Evolutionary conservation across 164 flowering plant species (phyloP).

Genomic region (Protea cynaroides): DNA sequence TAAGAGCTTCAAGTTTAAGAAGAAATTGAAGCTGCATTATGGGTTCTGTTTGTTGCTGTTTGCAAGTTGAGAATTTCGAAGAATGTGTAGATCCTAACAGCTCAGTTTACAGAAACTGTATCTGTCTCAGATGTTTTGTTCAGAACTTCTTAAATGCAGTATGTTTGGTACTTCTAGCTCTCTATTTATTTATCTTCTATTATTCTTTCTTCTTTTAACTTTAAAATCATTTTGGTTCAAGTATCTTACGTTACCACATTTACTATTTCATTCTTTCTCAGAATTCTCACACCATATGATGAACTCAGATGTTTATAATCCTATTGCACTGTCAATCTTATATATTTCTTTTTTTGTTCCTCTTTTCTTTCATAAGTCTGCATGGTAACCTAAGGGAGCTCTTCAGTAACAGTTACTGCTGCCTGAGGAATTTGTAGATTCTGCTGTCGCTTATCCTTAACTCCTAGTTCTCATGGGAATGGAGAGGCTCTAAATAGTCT

Average conservation of each 20-base stretch:
- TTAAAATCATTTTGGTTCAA: not conserved
- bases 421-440: not conserved
- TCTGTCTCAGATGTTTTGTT: constrained; percentile 61
- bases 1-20: not conserved
- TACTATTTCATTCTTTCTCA: not conserved
- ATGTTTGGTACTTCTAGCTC: constrained; percentile 16
- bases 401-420: not conserved
- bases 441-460: not conserved
- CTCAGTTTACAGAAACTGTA: constrained; percentile 57
- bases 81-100: constrained; percentile 57
- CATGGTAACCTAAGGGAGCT: not conserved
- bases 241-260: not conserved
- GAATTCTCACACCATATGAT: not conserved
- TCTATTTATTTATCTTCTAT: not conserved
- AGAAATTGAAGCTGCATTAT: constrained; percentile 26
- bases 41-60: constrained; percentile 87
- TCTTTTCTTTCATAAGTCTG: not conserved
- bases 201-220: too few relatives aligned
- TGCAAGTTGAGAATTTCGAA: constrained; percentile 53
- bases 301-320: too few relatives aligned
- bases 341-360: not conserved
- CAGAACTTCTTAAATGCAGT: constrained; percentile 59
- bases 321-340: not conserved
- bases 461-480: not conserved
- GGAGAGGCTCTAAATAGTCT: not conserved